Percentiles rank a stretch among this genome's conserved stretches.
Conservation (phyloP, 1,284 basidiomycete species). For the Sutorius eximius region DNA sequence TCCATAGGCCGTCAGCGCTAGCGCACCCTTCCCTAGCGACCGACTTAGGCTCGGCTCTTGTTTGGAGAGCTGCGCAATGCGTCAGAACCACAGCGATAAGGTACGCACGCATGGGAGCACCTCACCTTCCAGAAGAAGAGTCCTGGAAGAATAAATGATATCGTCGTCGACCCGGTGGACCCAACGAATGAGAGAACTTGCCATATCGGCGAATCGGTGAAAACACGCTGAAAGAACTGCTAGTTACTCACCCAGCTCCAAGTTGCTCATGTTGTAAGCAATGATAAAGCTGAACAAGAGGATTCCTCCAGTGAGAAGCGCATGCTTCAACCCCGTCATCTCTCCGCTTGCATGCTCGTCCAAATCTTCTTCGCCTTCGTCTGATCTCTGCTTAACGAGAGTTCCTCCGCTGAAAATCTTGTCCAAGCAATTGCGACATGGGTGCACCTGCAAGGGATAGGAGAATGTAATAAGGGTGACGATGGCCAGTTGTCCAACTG, state of each 20-base stretch:
- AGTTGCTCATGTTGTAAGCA: slow-evolving; percentile 81
- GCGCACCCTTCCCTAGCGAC: slow-evolving; percentile 58
- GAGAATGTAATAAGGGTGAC: slow-evolving; percentile 88
- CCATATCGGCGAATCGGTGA: slow-evolving; percentile 15
- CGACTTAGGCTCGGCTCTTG: slow-evolving; percentile 61
- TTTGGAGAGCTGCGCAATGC: slow-evolving; percentile 64
- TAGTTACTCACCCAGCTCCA: slow-evolving; percentile 70
- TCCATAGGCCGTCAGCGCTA: slow-evolving; percentile 76
- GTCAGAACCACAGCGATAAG: slow-evolving; percentile 6
- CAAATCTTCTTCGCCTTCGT: slow-evolving; percentile 47
- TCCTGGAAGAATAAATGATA: slow-evolving; percentile 96
- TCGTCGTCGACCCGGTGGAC: slow-evolving; percentile 93
- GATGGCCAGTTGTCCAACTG: slow-evolving; percentile 91
- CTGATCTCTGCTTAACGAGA: slow-evolving; percentile 34
- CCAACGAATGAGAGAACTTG: slow-evolving; percentile 94
- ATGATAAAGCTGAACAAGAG: slow-evolving; percentile 71
- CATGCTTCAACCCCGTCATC: slow-evolving; percentile 74
- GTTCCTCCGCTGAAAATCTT: slow-evolving; percentile 71
- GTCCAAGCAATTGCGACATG: slow-evolving; percentile 90
- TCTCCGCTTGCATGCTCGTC: slow-evolving; percentile 59
- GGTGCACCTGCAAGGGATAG: slow-evolving; percentile 92
- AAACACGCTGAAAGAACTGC: slow-evolving; percentile 9
- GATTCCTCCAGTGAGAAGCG: slow-evolving; percentile 72
- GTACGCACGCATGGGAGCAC: slow-evolving; percentile 10
- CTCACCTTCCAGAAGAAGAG: slow-evolving; percentile 79